Evolutionary conservation across 768 basidiomycete species (phyloP), one percentile per base, ranked within the genome.

Genomic region (Phylloporus arenicola): DNA sequence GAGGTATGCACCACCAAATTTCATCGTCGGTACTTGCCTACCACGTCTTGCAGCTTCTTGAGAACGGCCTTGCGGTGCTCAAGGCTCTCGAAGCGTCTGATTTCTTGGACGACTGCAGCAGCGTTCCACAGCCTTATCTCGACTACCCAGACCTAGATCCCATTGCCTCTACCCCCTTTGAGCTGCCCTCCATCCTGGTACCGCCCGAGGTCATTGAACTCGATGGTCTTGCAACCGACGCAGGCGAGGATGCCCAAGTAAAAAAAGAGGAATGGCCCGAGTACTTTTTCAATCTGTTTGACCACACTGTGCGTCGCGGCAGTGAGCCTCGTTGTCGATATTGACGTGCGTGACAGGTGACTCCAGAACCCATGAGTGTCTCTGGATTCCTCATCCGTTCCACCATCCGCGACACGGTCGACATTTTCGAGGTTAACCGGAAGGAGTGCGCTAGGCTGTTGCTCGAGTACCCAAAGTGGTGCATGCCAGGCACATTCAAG

Each of bases 351-450:
- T 48, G 38, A 13, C 57, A 94, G 92, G 71, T 89, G 19, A 86
- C 88, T 1, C 90, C 90, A 1, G 79, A 89, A 50, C 81, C 85
- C 4, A 76, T 76, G 43, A 86, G 82, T 3, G 80, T 87, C 0
- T 70, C 80, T 9, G 93, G 93, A 4, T 95, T 92, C 68, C 74
- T 85, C 24, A 76, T 96, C 6, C 86, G 87, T 22, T 78, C 84
- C 11, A 75, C 82, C 20, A 67, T 96, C 10, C 69, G 81, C 7
- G 93, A 97, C 62, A 78, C 85, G 17, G 68, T 96, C 37, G 82
- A 91, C 50, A 86, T 97, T 14, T 98, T 90, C 60, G 95, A 98
- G 66, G 81, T 96, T 44, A 98, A 99, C 67, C 82, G 96, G 48
- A 96, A 95, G 66, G 96, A 99, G 60, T 88, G 86, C 57, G 94